Evolutionary conservation across 768 basidiomycete genomes (phyloP), one percentile per base, ranked within the genome.

Genomic region (Megacollybia marginata): DNA sequence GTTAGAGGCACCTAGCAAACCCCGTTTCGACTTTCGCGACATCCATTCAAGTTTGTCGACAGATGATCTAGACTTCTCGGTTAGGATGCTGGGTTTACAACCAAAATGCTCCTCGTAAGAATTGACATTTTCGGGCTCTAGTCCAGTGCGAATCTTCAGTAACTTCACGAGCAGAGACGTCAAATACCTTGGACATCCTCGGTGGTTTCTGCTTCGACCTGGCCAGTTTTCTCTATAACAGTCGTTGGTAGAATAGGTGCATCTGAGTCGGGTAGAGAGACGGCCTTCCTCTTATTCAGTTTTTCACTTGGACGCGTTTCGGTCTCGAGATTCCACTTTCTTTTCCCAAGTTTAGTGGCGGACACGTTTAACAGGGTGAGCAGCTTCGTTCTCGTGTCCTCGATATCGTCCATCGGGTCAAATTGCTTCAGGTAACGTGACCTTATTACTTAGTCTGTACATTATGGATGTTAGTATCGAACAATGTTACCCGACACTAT

Each of bases 311-410:
- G 69, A 0, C 71, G 64, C 52, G 69, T 69, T 31, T 74, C 72
- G 19, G 75, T 71, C 20, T 76, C 62, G 4, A 58, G 65, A 7
- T 57, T 60, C 46, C 68, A 62, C 57, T 77, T 80, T 20, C 79
- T 68, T 59, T 85, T 90, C 28, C 71, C 70, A 3, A 78, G 67
- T 60, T 84, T 92, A 3, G 83, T 80, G 0, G 90, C 88, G 33
- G 90, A 91, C 3, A 93, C 88, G 61, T 96, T 97, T 5, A 96
- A 73, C 1, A 96, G 79, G 0, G 93, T 95, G 28, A 96, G 66
- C 1, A 96, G 79, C 46, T 82, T 83, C 42, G 89, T 91, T 1
- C 82, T 89, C 9, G 83, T 79, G 3, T 74, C 65, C 48, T 79
- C 82, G 34, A 62, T 65, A 61, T 69, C 66, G 63, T 66, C 67